Conservation (phyloP, 257 asterid species). For the Mentha longifolia region DNA sequence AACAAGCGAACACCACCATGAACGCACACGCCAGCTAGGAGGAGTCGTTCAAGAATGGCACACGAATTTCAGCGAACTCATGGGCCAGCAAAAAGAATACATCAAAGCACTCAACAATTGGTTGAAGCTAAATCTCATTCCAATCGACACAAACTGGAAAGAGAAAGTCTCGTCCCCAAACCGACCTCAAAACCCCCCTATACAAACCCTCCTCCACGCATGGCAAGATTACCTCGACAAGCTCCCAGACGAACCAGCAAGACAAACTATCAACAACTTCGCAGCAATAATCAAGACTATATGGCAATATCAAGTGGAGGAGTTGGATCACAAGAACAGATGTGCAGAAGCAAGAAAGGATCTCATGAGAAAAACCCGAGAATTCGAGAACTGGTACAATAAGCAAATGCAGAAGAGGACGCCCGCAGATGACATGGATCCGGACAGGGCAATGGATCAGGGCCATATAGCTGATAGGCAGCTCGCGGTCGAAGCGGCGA, state of each 20-base stretch:
- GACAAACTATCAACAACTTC: conserved; percentile 66
- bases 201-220: conserved; percentile 58
- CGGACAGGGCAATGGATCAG: conserved; percentile 49
- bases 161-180: conserved; percentile 84
- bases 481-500: conserved; percentile 53
- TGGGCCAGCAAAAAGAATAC: conserved; percentile 72
- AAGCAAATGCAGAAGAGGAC: conserved; percentile 70
- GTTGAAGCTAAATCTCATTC: conserved; percentile 82
- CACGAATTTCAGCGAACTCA: conserved; percentile 65
- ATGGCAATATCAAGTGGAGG: conserved; percentile 77
- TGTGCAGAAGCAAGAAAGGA: conserved; percentile 77
- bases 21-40: conserved; percentile 74
- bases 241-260: conserved; percentile 84
- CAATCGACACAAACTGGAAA: conserved; percentile 80
- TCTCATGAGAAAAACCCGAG: conserved; percentile 57
- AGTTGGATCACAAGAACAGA: conserved; percentile 68
- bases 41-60: conserved; percentile 86
- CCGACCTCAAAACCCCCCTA: conserved; percentile 69
- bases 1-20: conserved; percentile 88
- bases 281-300: conserved; percentile 70
- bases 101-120: conserved; percentile 68
- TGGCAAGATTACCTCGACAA: conserved; percentile 81
- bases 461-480: conserved; percentile 55
- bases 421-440: conserved; percentile 69
- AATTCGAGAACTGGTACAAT: conserved; percentile 73